Conservation (phyloP, 768 basidiomycete genomes). For the Sutorius australiensis region DNA sequence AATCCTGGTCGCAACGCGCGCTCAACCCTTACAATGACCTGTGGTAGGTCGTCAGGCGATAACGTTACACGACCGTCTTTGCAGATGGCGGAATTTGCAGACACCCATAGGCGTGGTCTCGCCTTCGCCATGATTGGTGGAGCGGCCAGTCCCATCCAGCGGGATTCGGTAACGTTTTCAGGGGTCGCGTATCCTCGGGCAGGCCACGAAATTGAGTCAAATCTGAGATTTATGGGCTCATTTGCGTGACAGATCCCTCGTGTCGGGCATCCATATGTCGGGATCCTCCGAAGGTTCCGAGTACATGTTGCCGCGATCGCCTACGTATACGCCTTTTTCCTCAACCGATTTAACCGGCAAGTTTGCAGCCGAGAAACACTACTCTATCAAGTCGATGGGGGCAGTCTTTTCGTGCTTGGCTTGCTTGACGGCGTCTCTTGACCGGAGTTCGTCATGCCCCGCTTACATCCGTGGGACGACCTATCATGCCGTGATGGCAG, state of each 20-base stretch:
- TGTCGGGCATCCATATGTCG: conserved; percentile 14
- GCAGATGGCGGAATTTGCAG: background rate
- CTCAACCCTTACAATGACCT: background rate
- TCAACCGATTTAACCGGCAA: conserved; percentile 13
- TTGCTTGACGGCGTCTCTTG: conserved; percentile 19
- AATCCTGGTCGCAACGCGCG: background rate
- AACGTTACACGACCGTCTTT: background rate
- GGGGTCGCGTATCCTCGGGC: conserved; percentile 17
- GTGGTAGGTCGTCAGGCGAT: background rate
- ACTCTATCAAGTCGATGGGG: background rate
- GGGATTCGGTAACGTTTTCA: conserved; percentile 16
- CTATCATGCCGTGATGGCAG: conserved; percentile 27
- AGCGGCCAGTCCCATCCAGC: background rate
- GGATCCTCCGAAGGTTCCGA: conserved; percentile 22
- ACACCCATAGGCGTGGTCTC: background rate
- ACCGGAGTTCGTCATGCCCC: conserved; percentile 11
- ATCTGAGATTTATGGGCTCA: conserved; percentile 31
- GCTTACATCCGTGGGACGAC: conserved; percentile 26
- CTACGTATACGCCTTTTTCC: conserved; percentile 10
- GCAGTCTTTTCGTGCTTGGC: background rate
- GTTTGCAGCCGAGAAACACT: conserved; percentile 5
- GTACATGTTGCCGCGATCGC: conserved; percentile 14
- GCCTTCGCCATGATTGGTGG: conserved; percentile 4
- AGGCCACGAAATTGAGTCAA: conserved; percentile 12
- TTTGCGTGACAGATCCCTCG: conserved; percentile 15